These are phyloP conservation scores for Barnettozyma sp. DNA, from an alignment of 805 yeast genomes.

Conservation along the genomic window DNA sequence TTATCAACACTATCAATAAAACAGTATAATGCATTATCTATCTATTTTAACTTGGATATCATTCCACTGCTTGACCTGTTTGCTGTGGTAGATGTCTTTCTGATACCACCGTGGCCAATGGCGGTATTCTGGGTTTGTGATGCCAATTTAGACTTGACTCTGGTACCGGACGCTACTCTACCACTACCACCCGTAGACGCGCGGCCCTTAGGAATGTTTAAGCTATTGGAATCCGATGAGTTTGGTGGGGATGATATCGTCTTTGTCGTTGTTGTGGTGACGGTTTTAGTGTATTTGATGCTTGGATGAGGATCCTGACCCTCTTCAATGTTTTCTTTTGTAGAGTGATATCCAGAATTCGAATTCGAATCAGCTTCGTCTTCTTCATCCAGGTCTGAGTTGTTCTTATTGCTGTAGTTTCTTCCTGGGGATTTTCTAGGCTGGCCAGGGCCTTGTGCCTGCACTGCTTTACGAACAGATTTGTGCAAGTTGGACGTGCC, in stretches of 20 bases:
- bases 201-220: constrained; percentile 23
- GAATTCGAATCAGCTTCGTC: constrained; percentile 23
- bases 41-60: constrained; percentile 14
- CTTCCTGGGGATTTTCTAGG: constrained; percentile 63
- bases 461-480: constrained; percentile 72
- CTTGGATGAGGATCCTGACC: constrained; percentile 9
- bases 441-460: constrained; percentile 92
- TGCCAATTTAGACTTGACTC: constrained; percentile 25
- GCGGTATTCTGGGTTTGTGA: constrained; percentile 15
- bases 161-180: constrained; percentile 25
- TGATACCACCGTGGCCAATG: constrained; percentile 24
- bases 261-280: constrained; percentile 26
- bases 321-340: constrained; percentile 14
- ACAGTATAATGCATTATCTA: neutral
- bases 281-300: constrained; percentile 24
- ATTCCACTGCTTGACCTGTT: constrained; percentile 22
- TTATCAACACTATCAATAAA: no score
- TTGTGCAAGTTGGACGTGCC: constrained; percentile 60
- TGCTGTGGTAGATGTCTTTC: constrained; percentile 20
- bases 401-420: constrained; percentile 20
- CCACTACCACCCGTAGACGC: no score
- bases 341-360: constrained; percentile 17
- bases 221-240: constrained; percentile 17
- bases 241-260: constrained; percentile 27
- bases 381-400: constrained; percentile 25